A percentile compares a stretch with the other conserved stretches of the same genome.
These are phyloP conservation scores for Leptographium galeiforme DNA, from an alignment of 2,329 filamentous ascomycete genomes.

Conservation along the genomic window DNA sequence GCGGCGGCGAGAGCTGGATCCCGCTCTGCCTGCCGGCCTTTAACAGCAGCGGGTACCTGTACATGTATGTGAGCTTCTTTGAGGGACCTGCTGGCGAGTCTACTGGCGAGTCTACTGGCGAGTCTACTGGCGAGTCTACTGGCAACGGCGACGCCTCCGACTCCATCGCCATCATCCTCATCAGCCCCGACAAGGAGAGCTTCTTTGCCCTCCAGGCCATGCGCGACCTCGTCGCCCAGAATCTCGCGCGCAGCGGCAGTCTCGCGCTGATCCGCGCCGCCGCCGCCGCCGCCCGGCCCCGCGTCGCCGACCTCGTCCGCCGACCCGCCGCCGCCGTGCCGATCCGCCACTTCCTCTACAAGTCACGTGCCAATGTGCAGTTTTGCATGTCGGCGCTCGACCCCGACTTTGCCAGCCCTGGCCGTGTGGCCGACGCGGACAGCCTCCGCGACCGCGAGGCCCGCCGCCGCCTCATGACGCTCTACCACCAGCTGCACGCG, in stretches of 20 bases:
- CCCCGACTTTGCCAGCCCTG: conserved; percentile 33
- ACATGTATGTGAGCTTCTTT: conserved; percentile 99
- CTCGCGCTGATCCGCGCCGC: conserved; percentile 63
- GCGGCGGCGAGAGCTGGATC: conserved; percentile 91
- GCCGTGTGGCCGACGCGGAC: too few species aligned
- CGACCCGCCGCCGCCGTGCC: conserved; percentile 48
- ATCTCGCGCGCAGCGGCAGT: conserved; percentile 63
- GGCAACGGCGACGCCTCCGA: too few species aligned
- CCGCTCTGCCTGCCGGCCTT: conserved; percentile 91
- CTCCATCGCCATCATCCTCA: conserved; percentile 72
- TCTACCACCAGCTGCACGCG: conserved; percentile 77
- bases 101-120: too few species aligned
- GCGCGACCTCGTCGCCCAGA: conserved; percentile 48
- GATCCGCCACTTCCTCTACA: conserved; percentile 88
- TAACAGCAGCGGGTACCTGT: conserved; percentile 90
- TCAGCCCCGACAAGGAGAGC: conserved; percentile 83
- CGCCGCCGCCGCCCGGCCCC: conserved; percentile 56
- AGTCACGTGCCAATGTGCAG: conserved; percentile 86
- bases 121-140: too few species aligned
- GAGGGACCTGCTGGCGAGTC: too few species aligned
- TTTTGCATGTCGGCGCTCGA: conserved; percentile 80
- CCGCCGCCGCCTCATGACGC: conserved; percentile 60
- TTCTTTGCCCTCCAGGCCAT: conserved; percentile 79
- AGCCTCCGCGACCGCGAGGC: conserved; percentile 37
- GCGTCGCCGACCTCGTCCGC: conserved; percentile 54